Evolutionary conservation across 1,284 basidiomycete species (phyloP).

Genomic region (Malassezia globosa): DNA sequence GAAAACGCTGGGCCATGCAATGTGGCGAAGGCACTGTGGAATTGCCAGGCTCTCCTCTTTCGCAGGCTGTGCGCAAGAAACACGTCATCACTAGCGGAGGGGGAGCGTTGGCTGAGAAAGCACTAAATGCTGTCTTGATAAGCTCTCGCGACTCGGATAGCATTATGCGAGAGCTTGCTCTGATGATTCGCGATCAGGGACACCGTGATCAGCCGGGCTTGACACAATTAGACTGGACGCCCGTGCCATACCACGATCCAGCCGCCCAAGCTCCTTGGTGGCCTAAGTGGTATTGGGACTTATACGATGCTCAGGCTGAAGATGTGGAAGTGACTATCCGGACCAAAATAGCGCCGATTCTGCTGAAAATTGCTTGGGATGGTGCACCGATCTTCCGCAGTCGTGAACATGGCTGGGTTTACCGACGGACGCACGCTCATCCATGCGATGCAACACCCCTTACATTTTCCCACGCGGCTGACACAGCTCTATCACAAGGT

Average conservation of each 20-base stretch:
- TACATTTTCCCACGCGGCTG: not conserved
- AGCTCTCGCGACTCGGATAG: not conserved
- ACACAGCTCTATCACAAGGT: constrained; percentile 11
- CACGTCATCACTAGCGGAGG: constrained; percentile 19
- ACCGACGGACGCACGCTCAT: constrained; percentile 32
- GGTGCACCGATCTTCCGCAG: constrained; percentile 76
- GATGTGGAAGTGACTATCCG: constrained; percentile 72
- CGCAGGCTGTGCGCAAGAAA: constrained; percentile 20
- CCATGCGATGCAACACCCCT: not conserved
- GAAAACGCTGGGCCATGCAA: constrained; percentile 5
- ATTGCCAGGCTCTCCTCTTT: constrained; percentile 22
- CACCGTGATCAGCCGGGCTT: constrained; percentile 21
- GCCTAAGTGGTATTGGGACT: constrained; percentile 97
- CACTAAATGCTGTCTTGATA: constrained; percentile 12
- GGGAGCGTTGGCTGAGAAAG: constrained; percentile 7
- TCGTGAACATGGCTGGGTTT: constrained; percentile 82
- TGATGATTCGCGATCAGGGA: constrained; percentile 10
- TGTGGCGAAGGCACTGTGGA: not conserved
- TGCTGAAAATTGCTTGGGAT: constrained; percentile 78
- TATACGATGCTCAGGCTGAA: constrained; percentile 50
- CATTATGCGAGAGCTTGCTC: constrained; percentile 22
- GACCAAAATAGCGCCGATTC: constrained; percentile 68
- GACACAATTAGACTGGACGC: constrained; percentile 30
- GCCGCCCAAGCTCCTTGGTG: constrained; percentile 45
- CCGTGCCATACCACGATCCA: constrained; percentile 19